phyloP scores from a whole-genome alignment of 345 rosid genomes.

The Salix brachista region DNA sequence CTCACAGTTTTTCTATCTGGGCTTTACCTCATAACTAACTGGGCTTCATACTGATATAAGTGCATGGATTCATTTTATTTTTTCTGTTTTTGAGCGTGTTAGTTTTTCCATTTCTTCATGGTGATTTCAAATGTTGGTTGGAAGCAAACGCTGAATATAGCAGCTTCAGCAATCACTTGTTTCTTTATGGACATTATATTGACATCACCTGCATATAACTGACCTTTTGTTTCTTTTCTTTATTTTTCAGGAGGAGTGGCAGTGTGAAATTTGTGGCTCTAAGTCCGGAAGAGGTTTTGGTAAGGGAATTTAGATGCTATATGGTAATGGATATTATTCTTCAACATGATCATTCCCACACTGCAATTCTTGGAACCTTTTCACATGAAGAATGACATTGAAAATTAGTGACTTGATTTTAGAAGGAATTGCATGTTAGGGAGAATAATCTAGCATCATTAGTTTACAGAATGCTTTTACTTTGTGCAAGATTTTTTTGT shows the following conservation, averaged over 20 bases:
- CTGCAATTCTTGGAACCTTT: neutral
- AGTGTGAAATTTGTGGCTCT: conserved; percentile 84
- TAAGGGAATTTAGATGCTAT: conserved; percentile 36
- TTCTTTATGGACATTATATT: neutral
- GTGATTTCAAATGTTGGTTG: neutral
- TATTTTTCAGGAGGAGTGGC: conserved; percentile 82
- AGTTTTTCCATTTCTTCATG: neutral
- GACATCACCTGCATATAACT: neutral
- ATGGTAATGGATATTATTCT: neutral
- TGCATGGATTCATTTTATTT: neutral
- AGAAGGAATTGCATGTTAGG: neutral
- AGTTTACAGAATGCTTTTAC: neutral
- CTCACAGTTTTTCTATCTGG: neutral
- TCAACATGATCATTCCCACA: neutral
- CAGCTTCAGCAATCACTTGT: neutral
- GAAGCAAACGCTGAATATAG: neutral
- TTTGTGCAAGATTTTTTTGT: neutral
- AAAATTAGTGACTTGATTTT: neutral
- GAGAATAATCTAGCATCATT: neutral
- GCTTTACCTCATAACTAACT: neutral
- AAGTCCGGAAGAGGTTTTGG: conserved; percentile 99
- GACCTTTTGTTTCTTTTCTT: neutral
- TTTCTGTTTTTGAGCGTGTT: neutral
- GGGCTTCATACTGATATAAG: neutral
- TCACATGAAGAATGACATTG: neutral